Evolutionary conservation across 2,329 filamentous ascomycete genomes (phyloP).

Genomic region (Bipolaris oryzae): DNA sequence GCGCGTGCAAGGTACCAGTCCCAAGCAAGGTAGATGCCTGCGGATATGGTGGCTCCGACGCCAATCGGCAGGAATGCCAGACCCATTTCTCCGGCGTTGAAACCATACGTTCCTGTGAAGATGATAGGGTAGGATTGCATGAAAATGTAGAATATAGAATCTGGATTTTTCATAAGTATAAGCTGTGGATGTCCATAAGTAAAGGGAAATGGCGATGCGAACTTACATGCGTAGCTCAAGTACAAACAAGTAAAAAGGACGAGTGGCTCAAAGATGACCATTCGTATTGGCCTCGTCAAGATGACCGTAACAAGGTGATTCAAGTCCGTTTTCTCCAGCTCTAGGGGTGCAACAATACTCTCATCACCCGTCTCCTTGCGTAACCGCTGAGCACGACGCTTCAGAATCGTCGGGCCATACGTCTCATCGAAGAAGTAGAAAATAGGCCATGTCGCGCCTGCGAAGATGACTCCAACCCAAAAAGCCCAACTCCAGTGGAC

Average conservation of each 20-base stretch:
- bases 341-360: constrained; percentile 64
- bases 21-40: constrained; percentile 68
- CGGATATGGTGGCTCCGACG: constrained; percentile 64
- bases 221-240: constrained; percentile 64
- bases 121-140: constrained; percentile 75
- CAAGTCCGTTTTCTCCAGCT: constrained; percentile 65
- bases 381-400: constrained; percentile 61
- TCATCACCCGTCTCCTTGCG: constrained; percentile 61
- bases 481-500: constrained; percentile 74
- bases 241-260: constrained; percentile 75
- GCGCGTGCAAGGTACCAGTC: constrained; percentile 65
- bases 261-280: constrained; percentile 76
- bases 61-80: constrained; percentile 73
- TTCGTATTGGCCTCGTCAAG: constrained; percentile 72
- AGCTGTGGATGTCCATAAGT: background rate
- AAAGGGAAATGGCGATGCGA: background rate
- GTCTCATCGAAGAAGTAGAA: constrained; percentile 65
- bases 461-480: constrained; percentile 73
- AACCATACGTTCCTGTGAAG: constrained; percentile 67
- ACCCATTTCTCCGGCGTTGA: constrained; percentile 68
- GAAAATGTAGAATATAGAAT: constrained; percentile 71
- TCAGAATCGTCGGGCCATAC: constrained; percentile 54
- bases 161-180: constrained; percentile 17
- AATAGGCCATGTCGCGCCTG: constrained; percentile 64
- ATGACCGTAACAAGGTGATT: constrained; percentile 70